Evolutionary conservation across 306 rosid genomes (phyloP).

Genomic region (Prunus fruticosa): DNA sequence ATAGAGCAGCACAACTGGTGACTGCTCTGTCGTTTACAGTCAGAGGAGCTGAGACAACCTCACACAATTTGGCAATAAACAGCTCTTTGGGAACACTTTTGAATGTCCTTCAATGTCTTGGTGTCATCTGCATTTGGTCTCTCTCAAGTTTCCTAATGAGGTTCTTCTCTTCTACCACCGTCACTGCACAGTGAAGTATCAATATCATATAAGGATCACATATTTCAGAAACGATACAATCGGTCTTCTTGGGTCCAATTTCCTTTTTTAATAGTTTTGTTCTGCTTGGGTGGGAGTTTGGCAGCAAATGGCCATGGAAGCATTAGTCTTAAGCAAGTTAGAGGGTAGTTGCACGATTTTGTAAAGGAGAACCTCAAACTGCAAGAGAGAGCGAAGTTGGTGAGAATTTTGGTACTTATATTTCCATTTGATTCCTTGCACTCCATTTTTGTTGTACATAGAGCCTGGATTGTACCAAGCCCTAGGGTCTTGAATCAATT

Average conservation of each 20-base stretch:
- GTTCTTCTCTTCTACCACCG: constrained; percentile 51
- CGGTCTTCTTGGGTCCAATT: constrained; percentile 1
- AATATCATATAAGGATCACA: constrained; percentile 11
- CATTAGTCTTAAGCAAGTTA: constrained; percentile 19
- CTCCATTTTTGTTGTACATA: constrained; percentile 12
- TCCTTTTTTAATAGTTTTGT: neutral
- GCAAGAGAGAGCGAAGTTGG: constrained; percentile 11
- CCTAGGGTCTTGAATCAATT: neutral
- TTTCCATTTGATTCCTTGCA: constrained; percentile 7
- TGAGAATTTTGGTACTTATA: constrained; percentile 5
- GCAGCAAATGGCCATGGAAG: constrained; percentile 31
- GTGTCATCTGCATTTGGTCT: constrained; percentile 96
- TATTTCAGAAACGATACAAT: neutral
- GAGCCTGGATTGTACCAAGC: neutral
- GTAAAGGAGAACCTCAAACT: constrained; percentile 19
- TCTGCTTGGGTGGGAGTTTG: constrained; percentile 7
- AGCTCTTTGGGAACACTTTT: constrained; percentile 82
- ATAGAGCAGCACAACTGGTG: constrained; percentile 95
- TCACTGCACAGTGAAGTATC: constrained; percentile 32
- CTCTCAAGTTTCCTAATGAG: constrained; percentile 92
- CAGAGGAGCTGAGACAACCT: constrained; percentile 91
- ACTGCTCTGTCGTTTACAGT: constrained; percentile 92
- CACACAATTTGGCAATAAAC: constrained; percentile 87
- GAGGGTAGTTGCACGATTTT: constrained; percentile 24
- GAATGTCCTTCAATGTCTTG: constrained; percentile 86